Evolutionary conservation across 2,329 filamentous ascomycete genomes (phyloP).

Genomic region (Sporothrix dimorphospora): DNA sequence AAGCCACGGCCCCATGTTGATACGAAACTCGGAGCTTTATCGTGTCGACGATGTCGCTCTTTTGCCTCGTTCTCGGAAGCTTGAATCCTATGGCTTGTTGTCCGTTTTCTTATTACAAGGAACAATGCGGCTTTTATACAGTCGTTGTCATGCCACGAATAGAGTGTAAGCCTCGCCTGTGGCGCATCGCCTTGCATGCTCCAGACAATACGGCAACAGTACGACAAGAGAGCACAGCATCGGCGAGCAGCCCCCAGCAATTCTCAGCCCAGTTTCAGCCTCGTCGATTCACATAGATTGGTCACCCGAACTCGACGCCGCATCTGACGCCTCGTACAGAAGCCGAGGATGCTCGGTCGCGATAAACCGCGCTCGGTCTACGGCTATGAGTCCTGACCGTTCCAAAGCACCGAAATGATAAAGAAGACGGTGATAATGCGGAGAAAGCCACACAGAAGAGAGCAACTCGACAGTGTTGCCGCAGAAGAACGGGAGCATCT

Average conservation of each 20-base stretch:
- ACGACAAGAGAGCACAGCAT: neutral
- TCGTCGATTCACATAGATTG: constrained; percentile 6
- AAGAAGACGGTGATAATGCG: neutral
- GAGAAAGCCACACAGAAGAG: neutral
- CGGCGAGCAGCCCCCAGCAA: constrained; percentile 5
- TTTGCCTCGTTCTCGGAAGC: neutral
- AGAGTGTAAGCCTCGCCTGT: neutral
- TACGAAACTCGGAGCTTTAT: neutral
- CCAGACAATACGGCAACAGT: neutral
- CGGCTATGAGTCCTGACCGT: neutral
- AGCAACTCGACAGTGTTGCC: neutral
- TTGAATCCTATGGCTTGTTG: neutral
- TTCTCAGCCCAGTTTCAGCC: constrained; percentile 11
- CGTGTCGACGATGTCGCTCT: constrained; percentile 14
- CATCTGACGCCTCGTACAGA: neutral
- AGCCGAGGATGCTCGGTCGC: neutral
- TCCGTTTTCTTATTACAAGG: neutral
- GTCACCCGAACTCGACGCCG: neutral
- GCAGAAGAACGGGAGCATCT: neutral
- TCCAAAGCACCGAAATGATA: neutral
- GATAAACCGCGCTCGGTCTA: neutral
- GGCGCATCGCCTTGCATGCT: neutral
- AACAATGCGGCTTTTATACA: neutral
- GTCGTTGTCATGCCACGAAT: neutral
- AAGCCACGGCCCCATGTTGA: neutral